Percentiles rank a stretch among this genome's conserved stretches.
Conservation (phyloP, 192 early-diverging fungal genomes). For the Dissophora ornata region DNA sequence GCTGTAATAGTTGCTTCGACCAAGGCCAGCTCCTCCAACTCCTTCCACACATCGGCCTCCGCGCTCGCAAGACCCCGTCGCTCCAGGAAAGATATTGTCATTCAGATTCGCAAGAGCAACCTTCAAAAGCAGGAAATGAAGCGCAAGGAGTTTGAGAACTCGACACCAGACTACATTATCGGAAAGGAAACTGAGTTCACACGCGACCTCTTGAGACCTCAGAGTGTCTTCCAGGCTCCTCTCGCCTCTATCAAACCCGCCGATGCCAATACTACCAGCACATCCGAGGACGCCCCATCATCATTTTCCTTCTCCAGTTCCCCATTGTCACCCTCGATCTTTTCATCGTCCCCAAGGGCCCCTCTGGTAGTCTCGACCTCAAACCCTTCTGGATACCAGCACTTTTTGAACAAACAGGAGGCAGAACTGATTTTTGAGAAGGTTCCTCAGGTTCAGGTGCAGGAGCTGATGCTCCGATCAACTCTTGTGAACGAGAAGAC, state of each 20-base stretch:
- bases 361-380: conserved; percentile 48
- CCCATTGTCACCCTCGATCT: conserved; percentile 45
- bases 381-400: conserved; percentile 58
- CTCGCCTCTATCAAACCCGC: conserved; percentile 42
- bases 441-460: conserved; percentile 54
- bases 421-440: conserved; percentile 61
- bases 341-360: conserved; percentile 28
- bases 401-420: conserved; percentile 62
- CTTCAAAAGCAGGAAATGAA: conserved; percentile 46
- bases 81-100: conserved; percentile 50
- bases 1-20: conserved; percentile 42
- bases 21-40: conserved; percentile 24
- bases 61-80: conserved; percentile 38
- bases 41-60: conserved; percentile 46
- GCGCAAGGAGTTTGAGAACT: conserved; percentile 37
- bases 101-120: conserved; percentile 53
- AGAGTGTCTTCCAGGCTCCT: conserved; percentile 41
- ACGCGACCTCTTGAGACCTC: conserved; percentile 43
- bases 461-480: conserved; percentile 37
- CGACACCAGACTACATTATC: conserved; percentile 46
- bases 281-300: background rate
- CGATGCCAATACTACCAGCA: background rate
- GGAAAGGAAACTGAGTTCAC: conserved; percentile 57
- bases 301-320: conserved; percentile 27
- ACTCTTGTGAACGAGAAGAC: conserved; percentile 35